Evolutionary conservation across 2,329 filamentous ascomycete genomes (phyloP).

Genomic region (Ceratocystis lukuohia): DNA sequence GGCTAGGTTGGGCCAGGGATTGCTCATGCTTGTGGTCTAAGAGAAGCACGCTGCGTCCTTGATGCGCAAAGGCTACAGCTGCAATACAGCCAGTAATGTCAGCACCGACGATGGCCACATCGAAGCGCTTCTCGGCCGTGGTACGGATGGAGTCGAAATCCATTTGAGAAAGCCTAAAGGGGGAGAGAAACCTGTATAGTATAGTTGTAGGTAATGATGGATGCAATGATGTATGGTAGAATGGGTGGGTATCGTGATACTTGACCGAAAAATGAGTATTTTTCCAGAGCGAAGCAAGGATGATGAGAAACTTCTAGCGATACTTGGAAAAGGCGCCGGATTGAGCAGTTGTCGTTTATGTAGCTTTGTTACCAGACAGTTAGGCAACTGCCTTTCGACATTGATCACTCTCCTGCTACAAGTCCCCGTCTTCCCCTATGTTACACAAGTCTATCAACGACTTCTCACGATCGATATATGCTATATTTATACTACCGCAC

Average conservation of each 20-base stretch:
- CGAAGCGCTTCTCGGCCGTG: constrained; percentile 12
- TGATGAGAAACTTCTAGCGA: not conserved
- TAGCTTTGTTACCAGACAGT: not conserved
- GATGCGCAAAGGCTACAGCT: constrained; percentile 70
- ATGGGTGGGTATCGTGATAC: not conserved
- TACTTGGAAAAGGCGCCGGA: not conserved
- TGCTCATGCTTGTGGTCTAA: constrained; percentile 57
- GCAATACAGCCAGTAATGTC: constrained; percentile 80
- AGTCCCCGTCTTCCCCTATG: not conserved
- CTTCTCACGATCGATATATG: too few relatives aligned
- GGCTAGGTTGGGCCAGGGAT: constrained; percentile 88
- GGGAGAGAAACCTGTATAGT: not conserved
- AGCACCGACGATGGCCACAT: constrained; percentile 76
- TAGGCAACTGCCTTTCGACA: not conserved
- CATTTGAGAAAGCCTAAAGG: not conserved
- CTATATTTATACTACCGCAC: too few relatives aligned
- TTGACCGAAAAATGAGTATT: not conserved
- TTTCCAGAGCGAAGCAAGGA: not conserved
- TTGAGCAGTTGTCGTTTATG: not conserved
- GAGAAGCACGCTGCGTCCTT: constrained; percentile 80
- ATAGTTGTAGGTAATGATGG: not conserved
- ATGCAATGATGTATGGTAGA: not conserved
- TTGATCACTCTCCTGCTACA: not conserved
- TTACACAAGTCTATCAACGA: not conserved
- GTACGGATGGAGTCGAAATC: not conserved